phyloP scores from a whole-genome alignment of 331 rosid species.

The Phaseolus coccineus region DNA sequence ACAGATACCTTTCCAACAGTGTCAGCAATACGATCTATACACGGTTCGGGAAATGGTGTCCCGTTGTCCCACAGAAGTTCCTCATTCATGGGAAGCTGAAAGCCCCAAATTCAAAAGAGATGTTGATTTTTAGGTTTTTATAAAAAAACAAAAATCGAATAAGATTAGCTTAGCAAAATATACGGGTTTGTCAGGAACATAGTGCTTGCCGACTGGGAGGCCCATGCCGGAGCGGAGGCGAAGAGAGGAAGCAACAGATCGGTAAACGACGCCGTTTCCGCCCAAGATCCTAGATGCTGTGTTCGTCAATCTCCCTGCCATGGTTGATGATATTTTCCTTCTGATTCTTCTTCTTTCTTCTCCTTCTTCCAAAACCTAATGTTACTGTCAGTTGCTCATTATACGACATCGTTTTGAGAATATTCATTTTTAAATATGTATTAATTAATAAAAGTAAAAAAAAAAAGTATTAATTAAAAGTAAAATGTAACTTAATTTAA shows the following conservation, averaged over 20 bases:
- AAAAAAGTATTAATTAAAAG: too few relatives aligned
- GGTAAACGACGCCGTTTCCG: constrained; percentile 78
- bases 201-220: constrained; percentile 82
- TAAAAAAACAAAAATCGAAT: constrained; percentile 15
- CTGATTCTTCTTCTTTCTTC: constrained; percentile 33
- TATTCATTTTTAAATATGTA: background rate
- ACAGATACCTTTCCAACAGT: constrained; percentile 78
- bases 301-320: constrained; percentile 81
- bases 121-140: background rate
- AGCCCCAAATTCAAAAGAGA: constrained; percentile 31
- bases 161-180: constrained; percentile 37
- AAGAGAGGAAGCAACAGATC: constrained; percentile 79
- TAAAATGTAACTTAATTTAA: too few relatives aligned
- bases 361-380: background rate
- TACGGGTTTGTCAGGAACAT: constrained; percentile 88
- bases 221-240: constrained; percentile 91
- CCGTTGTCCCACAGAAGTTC: constrained; percentile 95
- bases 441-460: too few relatives aligned
- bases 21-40: constrained; percentile 94
- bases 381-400: background rate
- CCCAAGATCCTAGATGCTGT: constrained; percentile 81
- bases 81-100: constrained; percentile 76
- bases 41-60: constrained; percentile 89
- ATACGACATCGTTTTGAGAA: constrained; percentile 27
- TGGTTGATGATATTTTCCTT: constrained; percentile 38